These are phyloP conservation scores for Poa pratensis DNA, from an alignment of 176 grass and related monocot genomes.

Conservation along the genomic window DNA sequence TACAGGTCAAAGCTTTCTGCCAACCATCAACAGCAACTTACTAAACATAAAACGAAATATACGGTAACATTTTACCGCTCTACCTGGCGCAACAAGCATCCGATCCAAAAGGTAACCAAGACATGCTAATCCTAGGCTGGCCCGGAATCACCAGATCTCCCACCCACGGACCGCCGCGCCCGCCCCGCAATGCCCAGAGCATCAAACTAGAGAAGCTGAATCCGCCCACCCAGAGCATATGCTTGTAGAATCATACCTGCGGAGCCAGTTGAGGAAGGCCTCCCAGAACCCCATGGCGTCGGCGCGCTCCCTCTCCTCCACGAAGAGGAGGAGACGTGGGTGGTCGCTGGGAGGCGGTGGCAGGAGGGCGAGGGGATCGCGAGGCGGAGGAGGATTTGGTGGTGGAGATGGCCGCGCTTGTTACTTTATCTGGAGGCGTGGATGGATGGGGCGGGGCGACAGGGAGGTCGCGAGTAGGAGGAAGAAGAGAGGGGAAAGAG, in stretches of 20 bases:
- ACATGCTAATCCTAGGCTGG: conserved; percentile 6
- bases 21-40: neutral
- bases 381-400: conserved; percentile 34
- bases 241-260: conserved; percentile 53
- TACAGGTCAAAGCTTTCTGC: conserved; percentile 1
- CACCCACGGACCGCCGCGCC: neutral
- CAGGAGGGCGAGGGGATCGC: neutral
- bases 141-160: conserved; percentile 41
- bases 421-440: conserved; percentile 61
- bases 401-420: conserved; percentile 29
- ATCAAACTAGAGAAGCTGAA: neutral
- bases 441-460: conserved; percentile 42
- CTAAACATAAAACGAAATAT: neutral
- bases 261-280: conserved; percentile 98
- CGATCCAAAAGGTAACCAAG: neutral
- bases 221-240: neutral
- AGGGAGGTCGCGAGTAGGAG: conserved; percentile 37
- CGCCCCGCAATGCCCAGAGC: conserved; percentile 37
- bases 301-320: neutral
- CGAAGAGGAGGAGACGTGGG: neutral
- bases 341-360: neutral
- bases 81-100: neutral
- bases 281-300: conserved; percentile 88
- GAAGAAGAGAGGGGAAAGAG: neutral
- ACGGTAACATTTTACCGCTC: neutral